These are phyloP conservation scores for Peronospora destructor DNA, from an alignment of 352 stramenopile species.

Conservation along the genomic window DNA sequence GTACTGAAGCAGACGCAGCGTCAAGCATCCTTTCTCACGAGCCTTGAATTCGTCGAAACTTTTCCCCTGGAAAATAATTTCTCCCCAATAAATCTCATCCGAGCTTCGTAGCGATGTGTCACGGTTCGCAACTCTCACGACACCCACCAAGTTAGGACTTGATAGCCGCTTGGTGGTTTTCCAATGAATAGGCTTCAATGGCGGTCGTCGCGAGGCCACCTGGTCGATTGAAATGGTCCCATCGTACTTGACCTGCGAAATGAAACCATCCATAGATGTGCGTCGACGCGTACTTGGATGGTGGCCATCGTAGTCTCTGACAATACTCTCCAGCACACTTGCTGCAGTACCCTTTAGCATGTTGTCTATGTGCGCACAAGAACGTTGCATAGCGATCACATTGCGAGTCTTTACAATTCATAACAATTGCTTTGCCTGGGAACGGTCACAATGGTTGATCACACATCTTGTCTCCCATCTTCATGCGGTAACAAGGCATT, in stretches of 20 bases:
- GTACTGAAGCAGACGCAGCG: slow-evolving; percentile 69
- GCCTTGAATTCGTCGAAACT: slow-evolving; percentile 58
- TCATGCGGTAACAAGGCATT: slow-evolving; percentile 68
- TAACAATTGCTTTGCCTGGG: slow-evolving; percentile 9
- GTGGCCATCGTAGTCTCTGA: slow-evolving; percentile 43
- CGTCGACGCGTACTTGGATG: slow-evolving; percentile 55
- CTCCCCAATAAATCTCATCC: slow-evolving; percentile 70
- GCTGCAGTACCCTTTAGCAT: slow-evolving; percentile 56
- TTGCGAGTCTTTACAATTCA: slow-evolving; percentile 42
- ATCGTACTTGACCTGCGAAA: slow-evolving; percentile 46
- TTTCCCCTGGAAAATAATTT: slow-evolving; percentile 65
- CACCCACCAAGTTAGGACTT: slow-evolving; percentile 65
- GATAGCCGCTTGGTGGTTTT: slow-evolving; percentile 69
- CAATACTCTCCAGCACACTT: slow-evolving; percentile 46
- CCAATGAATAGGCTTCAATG: slow-evolving; percentile 65
- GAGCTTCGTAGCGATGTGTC: slow-evolving; percentile 38
- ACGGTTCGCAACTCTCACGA: slow-evolving; percentile 54
- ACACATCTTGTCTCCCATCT: slow-evolving; percentile 47
- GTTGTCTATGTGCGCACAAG: slow-evolving; percentile 49
- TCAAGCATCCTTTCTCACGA: slow-evolving; percentile 50
- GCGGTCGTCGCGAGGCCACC: slow-evolving; percentile 51
- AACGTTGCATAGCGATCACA: slow-evolving; percentile 50
- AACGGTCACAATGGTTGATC: slow-evolving; percentile 67
- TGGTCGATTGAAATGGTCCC: slow-evolving; percentile 58
- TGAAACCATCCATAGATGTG: slow-evolving; percentile 73